A percentile compares a stretch with the other conserved stretches of the same genome.
phyloP scores from a whole-genome alignment of 305 asterid genomes.

The Petunia hybrid region DNA sequence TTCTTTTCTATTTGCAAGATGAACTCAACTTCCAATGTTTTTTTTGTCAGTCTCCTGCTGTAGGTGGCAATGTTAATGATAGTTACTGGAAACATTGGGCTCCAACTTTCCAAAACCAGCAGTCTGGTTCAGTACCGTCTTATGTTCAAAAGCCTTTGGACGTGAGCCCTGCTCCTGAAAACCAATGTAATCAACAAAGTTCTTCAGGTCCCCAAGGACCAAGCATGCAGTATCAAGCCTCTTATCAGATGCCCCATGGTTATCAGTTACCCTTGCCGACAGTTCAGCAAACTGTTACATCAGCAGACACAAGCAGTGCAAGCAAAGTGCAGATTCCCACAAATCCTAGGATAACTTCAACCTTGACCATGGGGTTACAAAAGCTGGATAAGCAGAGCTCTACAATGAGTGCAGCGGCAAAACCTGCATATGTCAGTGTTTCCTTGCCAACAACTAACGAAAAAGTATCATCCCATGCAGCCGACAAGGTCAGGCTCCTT shows the following conservation, averaged over 20 bases:
- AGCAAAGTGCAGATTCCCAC: constrained; percentile 90
- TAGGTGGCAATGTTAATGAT: constrained; percentile 57
- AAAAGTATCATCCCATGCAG: constrained; percentile 52
- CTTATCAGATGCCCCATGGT: constrained; percentile 66
- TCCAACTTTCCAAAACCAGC: constrained; percentile 64
- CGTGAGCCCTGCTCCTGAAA: constrained; percentile 51
- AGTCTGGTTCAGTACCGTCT: constrained; percentile 53
- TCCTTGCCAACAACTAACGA: constrained; percentile 66
- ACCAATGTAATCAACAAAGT: constrained; percentile 61
- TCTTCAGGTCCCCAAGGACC: constrained; percentile 59
- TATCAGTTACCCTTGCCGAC: constrained; percentile 70
- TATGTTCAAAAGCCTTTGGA: constrained; percentile 62
- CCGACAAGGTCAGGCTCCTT: constrained; percentile 71
- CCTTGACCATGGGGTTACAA: constrained; percentile 53
- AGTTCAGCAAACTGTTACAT: constrained; percentile 58
- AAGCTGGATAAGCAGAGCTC: constrained; percentile 70
- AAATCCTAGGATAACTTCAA: constrained; percentile 94
- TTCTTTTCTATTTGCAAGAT: constrained; percentile 32
- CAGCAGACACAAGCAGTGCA: constrained; percentile 62
- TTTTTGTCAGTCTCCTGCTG: constrained; percentile 74
- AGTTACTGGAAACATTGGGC: constrained; percentile 74
- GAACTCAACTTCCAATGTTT: constrained; percentile 44
- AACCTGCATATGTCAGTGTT: constrained; percentile 87
- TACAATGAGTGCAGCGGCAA: constrained; percentile 48
- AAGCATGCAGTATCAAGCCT: constrained; percentile 52